Evolutionary conservation across 1,139 yeast species (phyloP), one percentile per base, ranked within the genome.

Genomic region (Hyphopichia buzzinii): DNA sequence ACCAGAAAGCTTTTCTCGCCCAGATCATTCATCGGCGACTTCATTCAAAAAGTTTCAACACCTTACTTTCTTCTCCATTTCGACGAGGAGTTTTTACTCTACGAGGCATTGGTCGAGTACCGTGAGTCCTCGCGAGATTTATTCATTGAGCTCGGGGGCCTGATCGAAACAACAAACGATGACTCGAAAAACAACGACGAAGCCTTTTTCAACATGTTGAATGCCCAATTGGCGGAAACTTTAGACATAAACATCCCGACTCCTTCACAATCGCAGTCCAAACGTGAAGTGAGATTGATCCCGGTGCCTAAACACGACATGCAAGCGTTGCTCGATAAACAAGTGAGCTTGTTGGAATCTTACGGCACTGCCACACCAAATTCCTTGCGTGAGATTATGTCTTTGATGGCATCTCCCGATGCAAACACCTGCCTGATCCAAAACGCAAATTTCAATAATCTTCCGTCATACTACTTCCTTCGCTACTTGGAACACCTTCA

Each of bases 391-490:
- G 54, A 60, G 8, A 63, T 78, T 3, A 62, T 84, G 53, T 50
- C 54, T 5, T 47, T 67, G 10, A 72, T 84, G 72, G 63, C 71
- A 4, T 52, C 64, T 2, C 59, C 63, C 8, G 43, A 55, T 22
- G 64, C 83, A 1, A 67, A 72, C 30, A 62, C 74, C 3, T 50
- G 59, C 22, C 62, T 58, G 56, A 60, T 65, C 17, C 68, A 65
- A 42, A 80, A 78, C 42, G 62, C 72, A 17, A 71, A 75, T 3
- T 67, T 73, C 34, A 64, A 57, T 37, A 59, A 60, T 37, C 69
- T 84, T 4, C 86, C 94, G 0, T 72, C 85, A 0, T 72, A 79
- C 17, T 77, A 82, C 49, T 83, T 84, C 46, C 69, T 86, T 29
- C 72, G 67, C 32, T 86, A 84, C 49, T 64, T 87, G 26, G 82